Percentiles rank a stretch among this genome's conserved stretches.
Conservation (phyloP, 148 eudicot genomes). For the Spergularia marina region DNA sequence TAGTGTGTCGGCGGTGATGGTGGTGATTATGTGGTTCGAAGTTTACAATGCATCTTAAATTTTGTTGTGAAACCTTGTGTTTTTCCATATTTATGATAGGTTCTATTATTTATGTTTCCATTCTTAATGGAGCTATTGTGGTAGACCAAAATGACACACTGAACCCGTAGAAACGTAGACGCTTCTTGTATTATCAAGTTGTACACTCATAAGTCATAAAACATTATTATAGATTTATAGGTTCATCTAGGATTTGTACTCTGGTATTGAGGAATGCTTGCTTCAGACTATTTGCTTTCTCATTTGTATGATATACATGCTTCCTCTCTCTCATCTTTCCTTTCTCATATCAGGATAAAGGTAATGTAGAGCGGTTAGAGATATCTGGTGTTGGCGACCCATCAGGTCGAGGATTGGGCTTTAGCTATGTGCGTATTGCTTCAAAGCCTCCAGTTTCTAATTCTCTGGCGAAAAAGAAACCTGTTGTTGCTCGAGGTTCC, state of each 20-base stretch:
- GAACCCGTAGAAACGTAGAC: too few relatives aligned
- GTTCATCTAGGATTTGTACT: not conserved
- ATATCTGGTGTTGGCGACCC: slow-evolving; percentile 99
- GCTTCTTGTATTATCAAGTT: too few relatives aligned
- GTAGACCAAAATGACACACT: too few relatives aligned
- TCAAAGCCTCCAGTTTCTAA: slow-evolving; percentile 81
- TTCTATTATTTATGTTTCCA: too few relatives aligned
- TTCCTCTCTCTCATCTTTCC: slow-evolving; percentile 10
- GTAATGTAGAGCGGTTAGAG: slow-evolving; percentile 89
- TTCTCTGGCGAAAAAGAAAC: slow-evolving; percentile 73
- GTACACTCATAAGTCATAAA: too few relatives aligned
- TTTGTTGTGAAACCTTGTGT: not conserved
- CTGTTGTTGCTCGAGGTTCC: slow-evolving; percentile 61
- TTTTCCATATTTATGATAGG: too few relatives aligned
- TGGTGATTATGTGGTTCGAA: too few relatives aligned
- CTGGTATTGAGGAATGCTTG: not conserved
- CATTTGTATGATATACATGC: not conserved
- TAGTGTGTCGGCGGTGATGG: too few relatives aligned
- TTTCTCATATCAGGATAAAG: slow-evolving; percentile 57
- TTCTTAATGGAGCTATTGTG: too few relatives aligned
- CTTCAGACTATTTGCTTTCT: not conserved
- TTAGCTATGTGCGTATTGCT: slow-evolving; percentile 85
- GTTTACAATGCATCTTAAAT: too few relatives aligned
- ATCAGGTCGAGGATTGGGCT: slow-evolving; percentile 96
- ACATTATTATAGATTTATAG: slow-evolving; percentile 4